A percentile compares a stretch with the other conserved stretches of the same genome.
Conservation (phyloP, 352 stramenopile species). For the Achlya hypogyna region DNA sequence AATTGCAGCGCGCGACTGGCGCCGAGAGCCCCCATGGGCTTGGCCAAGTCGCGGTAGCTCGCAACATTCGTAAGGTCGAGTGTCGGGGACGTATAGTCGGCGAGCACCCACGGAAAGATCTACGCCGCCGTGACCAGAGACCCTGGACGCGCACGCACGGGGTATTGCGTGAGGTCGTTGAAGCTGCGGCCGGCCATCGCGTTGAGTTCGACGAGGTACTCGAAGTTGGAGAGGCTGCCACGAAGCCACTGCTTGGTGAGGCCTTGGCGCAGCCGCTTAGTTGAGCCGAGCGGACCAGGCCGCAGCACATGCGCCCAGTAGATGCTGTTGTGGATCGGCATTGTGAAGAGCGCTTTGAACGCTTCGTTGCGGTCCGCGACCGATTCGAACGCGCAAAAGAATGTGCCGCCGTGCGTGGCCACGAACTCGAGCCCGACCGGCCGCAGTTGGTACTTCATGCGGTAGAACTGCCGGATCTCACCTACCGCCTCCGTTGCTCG, state of each 20-base stretch:
- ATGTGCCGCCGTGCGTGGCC: constrained; percentile 52
- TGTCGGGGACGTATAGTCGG: constrained; percentile 79
- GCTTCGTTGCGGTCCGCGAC: constrained; percentile 45
- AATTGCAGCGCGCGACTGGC: constrained; percentile 77
- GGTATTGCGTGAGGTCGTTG: constrained; percentile 98
- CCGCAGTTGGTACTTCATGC: constrained; percentile 72
- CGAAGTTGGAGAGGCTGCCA: constrained; percentile 82
- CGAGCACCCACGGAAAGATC: constrained; percentile 92
- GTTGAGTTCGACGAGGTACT: constrained; percentile 96
- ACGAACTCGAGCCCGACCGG: constrained; percentile 72
- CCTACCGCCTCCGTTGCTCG: neutral
- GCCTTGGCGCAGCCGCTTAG: constrained; percentile 56
- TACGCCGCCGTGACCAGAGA: constrained; percentile 22
- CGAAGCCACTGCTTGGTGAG: constrained; percentile 66
- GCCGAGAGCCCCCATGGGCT: constrained; percentile 90
- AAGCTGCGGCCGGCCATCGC: constrained; percentile 91
- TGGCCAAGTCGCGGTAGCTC: constrained; percentile 89
- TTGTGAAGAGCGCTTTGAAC: constrained; percentile 61
- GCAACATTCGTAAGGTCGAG: constrained; percentile 72
- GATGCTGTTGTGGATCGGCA: constrained; percentile 73
- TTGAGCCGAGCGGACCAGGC: constrained; percentile 44
- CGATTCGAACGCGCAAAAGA: constrained; percentile 64
- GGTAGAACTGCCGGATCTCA: constrained; percentile 63
- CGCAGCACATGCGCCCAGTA: constrained; percentile 69
- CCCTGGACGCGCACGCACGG: constrained; percentile 26